phyloP scores from a whole-genome alignment of 345 rosid species.

The Melaleuca quinquenervia region DNA sequence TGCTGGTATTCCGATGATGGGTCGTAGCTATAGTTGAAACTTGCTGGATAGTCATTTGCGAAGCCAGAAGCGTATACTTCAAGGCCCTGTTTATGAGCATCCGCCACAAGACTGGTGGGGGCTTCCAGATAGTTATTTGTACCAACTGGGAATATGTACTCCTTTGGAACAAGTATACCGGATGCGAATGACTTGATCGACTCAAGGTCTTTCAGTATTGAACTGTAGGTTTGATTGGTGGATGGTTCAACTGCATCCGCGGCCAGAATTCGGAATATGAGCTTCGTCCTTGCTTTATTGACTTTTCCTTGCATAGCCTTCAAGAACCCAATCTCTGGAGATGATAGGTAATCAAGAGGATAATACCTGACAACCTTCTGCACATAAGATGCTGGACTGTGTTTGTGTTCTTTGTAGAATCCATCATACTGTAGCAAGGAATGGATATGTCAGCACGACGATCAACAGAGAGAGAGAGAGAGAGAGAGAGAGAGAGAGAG shows the following conservation, averaged over 20 bases:
- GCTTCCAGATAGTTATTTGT: conserved; percentile 37
- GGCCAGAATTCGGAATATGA: conserved; percentile 25
- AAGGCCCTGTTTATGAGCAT: conserved; percentile 72
- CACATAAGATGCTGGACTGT: conserved; percentile 24
- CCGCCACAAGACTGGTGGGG: conserved; percentile 49
- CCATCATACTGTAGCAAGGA: conserved; percentile 36
- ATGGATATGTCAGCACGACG: not conserved
- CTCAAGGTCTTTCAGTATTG: conserved; percentile 31
- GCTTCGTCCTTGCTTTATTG: conserved; percentile 32
- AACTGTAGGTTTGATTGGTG: conserved; percentile 44
- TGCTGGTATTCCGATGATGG: conserved; percentile 61
- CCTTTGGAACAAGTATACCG: conserved; percentile 68
- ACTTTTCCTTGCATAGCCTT: conserved; percentile 36
- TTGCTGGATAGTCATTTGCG: conserved; percentile 42
- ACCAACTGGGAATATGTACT: conserved; percentile 57
- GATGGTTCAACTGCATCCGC: conserved; percentile 51
- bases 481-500: not conserved
- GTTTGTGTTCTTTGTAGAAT: conserved; percentile 58
- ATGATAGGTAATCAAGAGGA: conserved; percentile 31
- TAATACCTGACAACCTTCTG: conserved; percentile 8
- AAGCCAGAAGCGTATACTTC: conserved; percentile 72
- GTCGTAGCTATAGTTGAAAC: conserved; percentile 64
- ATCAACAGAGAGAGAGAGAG: not conserved
- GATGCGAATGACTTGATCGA: conserved; percentile 56
- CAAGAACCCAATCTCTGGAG: conserved; percentile 78